phyloP scores from a whole-genome alignment of 2,329 filamentous ascomycete genomes.

The Ophiocordyceps camponoti-leonardi region DNA sequence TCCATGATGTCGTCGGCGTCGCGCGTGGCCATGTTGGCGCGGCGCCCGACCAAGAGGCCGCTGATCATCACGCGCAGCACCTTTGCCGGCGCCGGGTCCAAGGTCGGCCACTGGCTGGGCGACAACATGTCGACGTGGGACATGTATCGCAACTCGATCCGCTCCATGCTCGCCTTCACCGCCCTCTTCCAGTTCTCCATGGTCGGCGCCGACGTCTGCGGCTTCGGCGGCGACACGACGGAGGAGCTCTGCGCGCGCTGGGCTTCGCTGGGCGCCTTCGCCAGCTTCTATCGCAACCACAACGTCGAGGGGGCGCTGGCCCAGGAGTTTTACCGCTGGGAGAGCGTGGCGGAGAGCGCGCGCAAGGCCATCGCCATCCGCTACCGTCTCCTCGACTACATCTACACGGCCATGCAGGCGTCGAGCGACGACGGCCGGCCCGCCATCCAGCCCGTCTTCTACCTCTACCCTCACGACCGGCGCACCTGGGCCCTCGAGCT shows the following conservation, averaged over 20 bases:
- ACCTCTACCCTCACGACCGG: constrained; percentile 41
- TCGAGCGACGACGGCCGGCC: constrained; percentile 46
- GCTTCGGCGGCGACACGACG: constrained; percentile 48
- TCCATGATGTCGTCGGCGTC: constrained; percentile 63
- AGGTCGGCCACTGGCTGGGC: constrained; percentile 69
- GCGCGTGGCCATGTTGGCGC: constrained; percentile 47
- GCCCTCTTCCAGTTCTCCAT: constrained; percentile 53
- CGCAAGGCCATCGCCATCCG: constrained; percentile 52
- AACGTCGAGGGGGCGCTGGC: constrained; percentile 24
- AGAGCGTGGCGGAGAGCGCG: constrained; percentile 42
- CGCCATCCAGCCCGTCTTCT: constrained; percentile 54
- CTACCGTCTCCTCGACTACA: constrained; percentile 69
- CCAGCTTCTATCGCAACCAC: constrained; percentile 57
- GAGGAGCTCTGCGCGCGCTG: constrained; percentile 51
- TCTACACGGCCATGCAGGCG: constrained; percentile 53
- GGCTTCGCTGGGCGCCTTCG: constrained; percentile 53
- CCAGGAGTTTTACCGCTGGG: constrained; percentile 58
- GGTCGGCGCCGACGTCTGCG: constrained; percentile 60
- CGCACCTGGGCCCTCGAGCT: constrained; percentile 26
- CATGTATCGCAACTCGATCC: constrained; percentile 61
- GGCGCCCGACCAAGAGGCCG: constrained; percentile 53
- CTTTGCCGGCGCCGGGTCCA: constrained; percentile 59
- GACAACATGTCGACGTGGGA: constrained; percentile 57
- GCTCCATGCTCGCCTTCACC: constrained; percentile 58
- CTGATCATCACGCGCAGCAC: constrained; percentile 76